Evolutionary conservation across 331 rosid species (phyloP).

Genomic region (Malus hybrid): DNA sequence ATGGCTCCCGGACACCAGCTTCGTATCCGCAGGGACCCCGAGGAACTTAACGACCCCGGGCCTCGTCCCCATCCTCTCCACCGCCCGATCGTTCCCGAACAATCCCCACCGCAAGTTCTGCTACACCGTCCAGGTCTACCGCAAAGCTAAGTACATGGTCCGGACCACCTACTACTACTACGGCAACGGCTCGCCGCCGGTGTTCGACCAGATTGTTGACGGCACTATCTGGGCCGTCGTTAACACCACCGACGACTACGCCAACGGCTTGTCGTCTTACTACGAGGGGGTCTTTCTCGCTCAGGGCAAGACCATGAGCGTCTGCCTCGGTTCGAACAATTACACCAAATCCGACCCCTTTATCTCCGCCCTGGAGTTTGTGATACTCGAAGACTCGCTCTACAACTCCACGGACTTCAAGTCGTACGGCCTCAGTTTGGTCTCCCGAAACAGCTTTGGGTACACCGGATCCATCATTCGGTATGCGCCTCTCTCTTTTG

Average conservation of each 20-base stretch:
- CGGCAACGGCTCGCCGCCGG: constrained; percentile 54
- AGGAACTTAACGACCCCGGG: constrained; percentile 27
- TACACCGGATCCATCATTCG: constrained; percentile 51
- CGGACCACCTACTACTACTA: constrained; percentile 76
- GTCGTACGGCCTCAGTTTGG: constrained; percentile 32
- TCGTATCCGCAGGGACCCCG: constrained; percentile 41
- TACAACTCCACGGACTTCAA: constrained; percentile 71
- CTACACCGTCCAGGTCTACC: constrained; percentile 45
- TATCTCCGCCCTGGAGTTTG: constrained; percentile 70
- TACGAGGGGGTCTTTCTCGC: constrained; percentile 74
- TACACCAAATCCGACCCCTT: constrained; percentile 85
- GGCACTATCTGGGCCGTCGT: constrained; percentile 79
- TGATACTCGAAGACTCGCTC: constrained; percentile 43
- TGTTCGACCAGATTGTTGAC: constrained; percentile 86
- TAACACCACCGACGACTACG: constrained; percentile 67
- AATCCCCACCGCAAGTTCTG: constrained; percentile 41
- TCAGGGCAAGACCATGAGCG: constrained; percentile 46
- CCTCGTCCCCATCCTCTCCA: constrained; percentile 29
- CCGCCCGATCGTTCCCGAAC: constrained; percentile 66
- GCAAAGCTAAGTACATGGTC: constrained; percentile 47
- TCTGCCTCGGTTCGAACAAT: constrained; percentile 64
- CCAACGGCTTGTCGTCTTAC: constrained; percentile 22
- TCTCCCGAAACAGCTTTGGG: constrained; percentile 62
- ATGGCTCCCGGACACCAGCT: constrained; percentile 57
- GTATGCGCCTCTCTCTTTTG: constrained; percentile 24